Percentiles rank a stretch among this genome's conserved stretches.
phyloP scores from a whole-genome alignment of 2,329 filamentous ascomycete species.

The Colletotrichum eleusines region DNA sequence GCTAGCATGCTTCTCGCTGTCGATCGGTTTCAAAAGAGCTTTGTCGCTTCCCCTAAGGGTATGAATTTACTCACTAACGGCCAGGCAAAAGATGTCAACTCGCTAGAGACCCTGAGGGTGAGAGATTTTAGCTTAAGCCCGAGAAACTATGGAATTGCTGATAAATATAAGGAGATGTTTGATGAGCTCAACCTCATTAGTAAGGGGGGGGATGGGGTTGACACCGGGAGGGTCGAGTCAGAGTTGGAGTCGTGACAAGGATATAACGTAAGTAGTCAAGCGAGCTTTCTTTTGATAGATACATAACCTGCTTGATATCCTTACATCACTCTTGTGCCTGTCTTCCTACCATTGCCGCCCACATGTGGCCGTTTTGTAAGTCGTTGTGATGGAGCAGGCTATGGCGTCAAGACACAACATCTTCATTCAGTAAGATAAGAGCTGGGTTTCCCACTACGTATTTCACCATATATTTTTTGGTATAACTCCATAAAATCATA shows the following conservation, averaged over 20 bases:
- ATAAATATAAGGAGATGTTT: not conserved
- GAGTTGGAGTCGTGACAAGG: not conserved
- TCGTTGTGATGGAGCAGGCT: not conserved
- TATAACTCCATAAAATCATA: slow-evolving; percentile 36
- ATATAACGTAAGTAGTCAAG: not conserved
- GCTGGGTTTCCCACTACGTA: slow-evolving; percentile 9
- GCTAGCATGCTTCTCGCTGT: too few relatives aligned
- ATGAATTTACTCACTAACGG: too few relatives aligned
- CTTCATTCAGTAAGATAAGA: not conserved
- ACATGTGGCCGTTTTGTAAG: not conserved
- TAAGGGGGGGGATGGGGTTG: not conserved
- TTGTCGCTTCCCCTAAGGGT: too few relatives aligned
- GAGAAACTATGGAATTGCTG: too few relatives aligned
- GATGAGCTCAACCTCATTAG: not conserved
- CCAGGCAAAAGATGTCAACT: too few relatives aligned
- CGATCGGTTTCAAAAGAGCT: too few relatives aligned
- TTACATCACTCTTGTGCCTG: too few relatives aligned
- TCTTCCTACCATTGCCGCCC: not conserved
- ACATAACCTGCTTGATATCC: too few relatives aligned
- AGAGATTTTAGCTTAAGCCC: too few relatives aligned
- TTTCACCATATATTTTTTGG: slow-evolving; percentile 28
- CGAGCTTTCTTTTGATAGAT: not conserved
- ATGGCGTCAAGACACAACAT: not conserved
- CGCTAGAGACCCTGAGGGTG: too few relatives aligned
- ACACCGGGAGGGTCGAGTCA: not conserved